Base-by-base conservation (phyloP, 2,329 filamentous ascomycete species). In the Venturia aucupariae region DNA sequence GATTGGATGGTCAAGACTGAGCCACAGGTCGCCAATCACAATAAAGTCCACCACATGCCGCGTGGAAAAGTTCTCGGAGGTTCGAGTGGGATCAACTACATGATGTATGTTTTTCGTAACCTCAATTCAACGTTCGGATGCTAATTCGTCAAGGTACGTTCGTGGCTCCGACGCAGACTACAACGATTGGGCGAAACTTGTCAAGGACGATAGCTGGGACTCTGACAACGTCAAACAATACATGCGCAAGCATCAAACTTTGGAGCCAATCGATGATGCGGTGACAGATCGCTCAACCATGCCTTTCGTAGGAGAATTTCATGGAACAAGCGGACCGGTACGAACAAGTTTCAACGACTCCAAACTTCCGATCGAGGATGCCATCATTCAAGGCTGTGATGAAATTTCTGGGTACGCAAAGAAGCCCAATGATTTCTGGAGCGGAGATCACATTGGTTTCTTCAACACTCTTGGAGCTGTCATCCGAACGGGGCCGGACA, bases 161-260 rank as follows among this genome's bases (percentile, higher is more conserved):
- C 78, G 80, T 38, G 80, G 79, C 1, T 73, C 75, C 39, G 70
- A 72, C 2, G 68, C 70, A 6, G 80, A 82, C 67, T 83, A 78
- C 66, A 75, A 82, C 27, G 72, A 75, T 55, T 82, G 80, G 81
- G 78, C 74, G 1, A 68, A 73, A 39, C 68, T 74, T 2, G 72
- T 76, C 0, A 73, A 71, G 2, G 79, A 83, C 63, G 24, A 54
- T 13, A 41, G 44, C 42, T 84, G 81, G 74, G 76, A 75, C 65
- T 81, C 79, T 64, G 70, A 79, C 4, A 75, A 75, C 11, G 74
- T 82, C 38, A 72, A 79, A 19, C 78, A 78, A 1, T 84, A 79
- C 70, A 72, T 75, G 69, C 69, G 71, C 54, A 75, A 75, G 68
- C 74, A 76, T 63, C 73, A 75, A 62, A 75, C 70, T 1, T 69